These are phyloP conservation scores for Chaetomiaceae sp. DNA, from an alignment of 2,329 filamentous ascomycete species.

Conservation along the genomic window DNA sequence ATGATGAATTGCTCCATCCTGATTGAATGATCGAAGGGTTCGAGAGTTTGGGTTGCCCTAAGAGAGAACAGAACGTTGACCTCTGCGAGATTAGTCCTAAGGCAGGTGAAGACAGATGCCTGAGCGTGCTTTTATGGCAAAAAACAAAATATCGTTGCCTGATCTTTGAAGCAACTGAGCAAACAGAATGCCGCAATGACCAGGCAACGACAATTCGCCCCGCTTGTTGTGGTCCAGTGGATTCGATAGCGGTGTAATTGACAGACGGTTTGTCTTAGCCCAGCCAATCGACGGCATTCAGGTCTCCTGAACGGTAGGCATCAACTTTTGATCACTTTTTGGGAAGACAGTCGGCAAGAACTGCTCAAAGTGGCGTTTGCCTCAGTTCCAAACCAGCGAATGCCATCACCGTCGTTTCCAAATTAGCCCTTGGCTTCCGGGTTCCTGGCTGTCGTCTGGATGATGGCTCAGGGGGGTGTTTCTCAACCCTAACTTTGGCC, in stretches of 20 bases:
- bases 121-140: neutral
- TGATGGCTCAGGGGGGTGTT: too few relatives aligned
- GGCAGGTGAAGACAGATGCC: too few relatives aligned
- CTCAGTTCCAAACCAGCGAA: too few relatives aligned
- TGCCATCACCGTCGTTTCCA: too few relatives aligned
- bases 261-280: neutral
- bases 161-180: neutral
- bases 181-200: neutral
- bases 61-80: too few relatives aligned
- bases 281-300: neutral
- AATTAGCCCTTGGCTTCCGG: too few relatives aligned
- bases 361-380: neutral
- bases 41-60: neutral
- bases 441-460: too few relatives aligned
- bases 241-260: neutral
- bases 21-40: neutral
- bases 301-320: neutral
- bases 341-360: neutral
- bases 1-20: slow-evolving; percentile 33
- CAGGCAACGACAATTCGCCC: neutral
- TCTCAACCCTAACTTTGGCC: too few relatives aligned
- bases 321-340: neutral
- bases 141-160: neutral
- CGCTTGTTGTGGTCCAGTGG: neutral
- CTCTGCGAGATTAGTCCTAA: too few relatives aligned